Evolutionary conservation across 2,329 filamentous ascomycete genomes (phyloP).

Genomic region (Penicillium sp.): DNA sequence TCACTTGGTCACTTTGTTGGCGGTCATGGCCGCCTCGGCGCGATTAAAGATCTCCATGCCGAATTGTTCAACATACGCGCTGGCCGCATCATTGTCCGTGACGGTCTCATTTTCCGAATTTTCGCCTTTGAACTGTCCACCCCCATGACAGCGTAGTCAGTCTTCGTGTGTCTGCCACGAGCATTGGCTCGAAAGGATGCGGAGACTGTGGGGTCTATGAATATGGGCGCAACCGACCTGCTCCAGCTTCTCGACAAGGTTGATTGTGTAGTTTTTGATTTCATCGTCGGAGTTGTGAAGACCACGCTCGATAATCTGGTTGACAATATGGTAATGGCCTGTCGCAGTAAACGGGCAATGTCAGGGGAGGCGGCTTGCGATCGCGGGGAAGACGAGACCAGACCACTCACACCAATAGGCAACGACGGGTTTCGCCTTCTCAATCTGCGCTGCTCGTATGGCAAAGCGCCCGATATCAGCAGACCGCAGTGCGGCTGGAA

Average conservation of each 20-base stretch:
- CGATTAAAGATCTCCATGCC: conserved; percentile 79
- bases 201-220: neutral
- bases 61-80: conserved; percentile 92
- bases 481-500: conserved; percentile 68
- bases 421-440: conserved; percentile 76
- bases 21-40: conserved; percentile 73
- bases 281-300: conserved; percentile 75
- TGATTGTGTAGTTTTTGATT: conserved; percentile 71
- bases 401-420: conserved; percentile 81
- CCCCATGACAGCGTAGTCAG: conserved; percentile 4
- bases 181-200: neutral
- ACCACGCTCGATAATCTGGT: conserved; percentile 76
- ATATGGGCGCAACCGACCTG: conserved; percentile 44
- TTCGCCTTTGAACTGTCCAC: conserved; percentile 59
- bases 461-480: conserved; percentile 82
- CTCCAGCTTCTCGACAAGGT: conserved; percentile 87
- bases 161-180: neutral
- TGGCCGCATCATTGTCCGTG: conserved; percentile 74
- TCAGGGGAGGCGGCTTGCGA: conserved; percentile 7
- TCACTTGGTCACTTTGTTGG: conserved; percentile 76
- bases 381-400: conserved; percentile 3
- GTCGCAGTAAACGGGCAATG: conserved; percentile 5
- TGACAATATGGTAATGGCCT: conserved; percentile 90
- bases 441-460: conserved; percentile 74
- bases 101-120: conserved; percentile 76